Percentiles rank a stretch among this genome's conserved stretches.
Conservation (phyloP, 2,329 filamentous ascomycete genomes). For the Exutisphaerella laricina region DNA sequence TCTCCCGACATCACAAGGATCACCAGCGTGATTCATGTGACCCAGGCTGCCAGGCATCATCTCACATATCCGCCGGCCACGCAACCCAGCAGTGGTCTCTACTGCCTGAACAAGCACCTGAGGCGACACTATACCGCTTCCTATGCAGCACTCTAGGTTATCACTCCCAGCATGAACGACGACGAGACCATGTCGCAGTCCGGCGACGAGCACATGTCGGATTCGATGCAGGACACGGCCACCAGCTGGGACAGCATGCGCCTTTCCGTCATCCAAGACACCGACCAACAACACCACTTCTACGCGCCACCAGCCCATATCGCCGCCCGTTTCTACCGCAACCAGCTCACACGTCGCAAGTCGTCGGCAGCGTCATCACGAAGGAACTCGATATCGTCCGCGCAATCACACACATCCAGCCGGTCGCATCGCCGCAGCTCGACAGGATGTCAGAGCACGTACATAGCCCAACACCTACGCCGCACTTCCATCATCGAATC, state of each 20-base stretch:
- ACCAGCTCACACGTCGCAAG: slow-evolving; percentile 58
- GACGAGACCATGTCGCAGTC: slow-evolving; percentile 12
- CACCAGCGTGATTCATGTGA: too few species aligned
- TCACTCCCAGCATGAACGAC: slow-evolving; percentile 1
- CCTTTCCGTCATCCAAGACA: not conserved
- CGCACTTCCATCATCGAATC: slow-evolving; percentile 76
- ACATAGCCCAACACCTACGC: slow-evolving; percentile 72
- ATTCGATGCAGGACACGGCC: not conserved
- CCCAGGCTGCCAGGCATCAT: too few species aligned
- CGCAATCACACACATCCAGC: slow-evolving; percentile 61
- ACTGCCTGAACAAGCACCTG: too few species aligned
- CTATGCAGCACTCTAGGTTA: too few species aligned
- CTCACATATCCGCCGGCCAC: too few species aligned
- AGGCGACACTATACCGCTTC: too few species aligned
- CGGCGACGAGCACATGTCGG: not conserved
- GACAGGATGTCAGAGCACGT: slow-evolving; percentile 58
- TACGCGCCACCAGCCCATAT: slow-evolving; percentile 68
- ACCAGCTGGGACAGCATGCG: slow-evolving; percentile 5
- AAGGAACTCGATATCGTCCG: slow-evolving; percentile 73
- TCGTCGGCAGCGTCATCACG: slow-evolving; percentile 73
- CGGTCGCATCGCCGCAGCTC: slow-evolving; percentile 45
- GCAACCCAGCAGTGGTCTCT: too few species aligned
- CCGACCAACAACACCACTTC: slow-evolving; percentile 25
- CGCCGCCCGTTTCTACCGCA: slow-evolving; percentile 68
- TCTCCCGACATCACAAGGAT: too few species aligned